Evolutionary conservation across 495 filamentous ascomycete species (phyloP), one percentile per base, ranked within the genome.

Genomic region (Xanthoparmelia taractica): DNA sequence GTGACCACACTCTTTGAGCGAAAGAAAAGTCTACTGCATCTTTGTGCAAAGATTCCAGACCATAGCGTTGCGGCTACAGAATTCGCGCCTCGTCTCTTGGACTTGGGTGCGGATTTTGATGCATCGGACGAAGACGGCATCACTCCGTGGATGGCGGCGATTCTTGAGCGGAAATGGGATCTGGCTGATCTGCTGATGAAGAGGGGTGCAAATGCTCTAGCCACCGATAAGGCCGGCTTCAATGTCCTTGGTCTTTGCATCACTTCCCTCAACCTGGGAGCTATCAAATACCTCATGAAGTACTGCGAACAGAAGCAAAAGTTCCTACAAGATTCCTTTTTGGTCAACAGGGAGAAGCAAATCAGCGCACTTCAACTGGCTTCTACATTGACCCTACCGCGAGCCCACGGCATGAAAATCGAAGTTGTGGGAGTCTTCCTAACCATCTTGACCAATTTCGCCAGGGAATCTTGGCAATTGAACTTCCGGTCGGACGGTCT

Each of bases 101-200:
- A 50, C 20, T 45, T 68, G 38, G 68, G 68, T 13, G 58, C 47
- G 18, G 38, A 31, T 29, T 23, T 70, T 38, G 67, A 70, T 37
- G 27, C 50, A 38, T 25, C 36, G n/a, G 66, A 70, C 34, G 48
- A 60, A 17, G 50, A 60, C 23, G 68, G 68, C 20, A 57, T 65
- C 20, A 70, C 68, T 8, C 68, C 69, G 15, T 69, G 60, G 60
- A 70, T 71, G 68, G 66, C 70, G 33, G 69, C 69, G 18, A 56
- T 71, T 29, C 68, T 71, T 1, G 66, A 63, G 33, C 66, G 69
- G 29, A 70, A 70, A 48, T 71, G 69, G 69, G 68, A 71, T 52
- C 41, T 71, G 13, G 66, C 69, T 38, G 68, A 67, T 31, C 47
- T 71, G 20, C 58, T 70, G 8, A 62, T 71, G 52, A 56, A 57